Evolutionary conservation across 192 early-diverging fungal species (phyloP), one percentile per base, ranked within the genome.

Genomic region (Podila verticillata): DNA sequence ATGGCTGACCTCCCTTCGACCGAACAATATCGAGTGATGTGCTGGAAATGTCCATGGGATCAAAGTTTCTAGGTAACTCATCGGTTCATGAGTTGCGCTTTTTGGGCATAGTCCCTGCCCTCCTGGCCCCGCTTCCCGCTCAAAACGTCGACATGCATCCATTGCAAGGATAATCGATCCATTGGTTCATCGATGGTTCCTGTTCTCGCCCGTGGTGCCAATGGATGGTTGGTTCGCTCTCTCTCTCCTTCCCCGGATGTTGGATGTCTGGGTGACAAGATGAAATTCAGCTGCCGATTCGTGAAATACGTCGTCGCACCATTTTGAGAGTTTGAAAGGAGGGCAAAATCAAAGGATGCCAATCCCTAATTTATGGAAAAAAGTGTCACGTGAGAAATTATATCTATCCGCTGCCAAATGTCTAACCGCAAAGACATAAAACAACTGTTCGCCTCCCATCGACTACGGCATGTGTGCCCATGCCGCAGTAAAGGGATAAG

Each of bases 261-360:
- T 19, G 51, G 51, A 54, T 54, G 24, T 54, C 39, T 54, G 51
- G 51, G 22, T 54, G 51, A 26, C n/a, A 24, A 22, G 4, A 17
- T 26, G 22, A 1, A 54, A 17, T 24, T 26, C 20, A n/a, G 22
- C 51, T 54, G 51, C 51, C 22, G 24, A 54, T 44, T 44, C 39
- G 13, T 44, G 39, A 44, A 44, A 31, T 32, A 60, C 58, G 30
- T 28, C 26, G 58, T 32, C 28, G 30, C 28, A 60, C 58, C 58
- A 60, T 60, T 60, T 60, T 60, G 58, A 60, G 26, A 60, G 58
- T 60, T 60, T 60, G 58, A 60, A 60, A 60, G 29, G 58, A 30
- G 58, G 58, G 26, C 26, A 19, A 60, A 60, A 32, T 57, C 8
- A 28, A 57, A 4, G 54, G 54, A 44, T 44, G 39, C 39, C 39